Evolutionary conservation across 805 yeast genomes (phyloP), one percentile per base, ranked within the genome.

Genomic region (Helenozyma baotianmanensis): DNA sequence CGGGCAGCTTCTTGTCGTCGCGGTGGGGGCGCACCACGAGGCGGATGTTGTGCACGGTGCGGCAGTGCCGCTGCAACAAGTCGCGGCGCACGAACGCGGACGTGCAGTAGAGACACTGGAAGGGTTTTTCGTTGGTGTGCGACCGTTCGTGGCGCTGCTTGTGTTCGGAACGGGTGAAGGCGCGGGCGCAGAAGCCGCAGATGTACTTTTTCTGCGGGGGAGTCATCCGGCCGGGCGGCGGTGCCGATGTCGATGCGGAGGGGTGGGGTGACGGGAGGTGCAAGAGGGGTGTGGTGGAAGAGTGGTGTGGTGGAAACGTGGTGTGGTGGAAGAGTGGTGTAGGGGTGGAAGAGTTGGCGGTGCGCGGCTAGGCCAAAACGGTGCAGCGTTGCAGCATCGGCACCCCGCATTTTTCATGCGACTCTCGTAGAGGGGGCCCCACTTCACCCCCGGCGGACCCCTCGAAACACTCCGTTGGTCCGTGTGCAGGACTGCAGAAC

Each of bases 91-190:
- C 95, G 62, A 84, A 84, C 2, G 82, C 74, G 30, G 81, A 73
- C 8, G 78, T 68, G 52, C 94, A 84, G 32, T 76, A 69, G 22
- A 72, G 64, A 48, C 95, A 84, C 38, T 76, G 77, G 59, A 81
- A 84, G 1, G 94, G 94, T 42, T 86, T 77, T 48, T 80, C 86
- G 48, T 82, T 82, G 10, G 88, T 82, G 51, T 83, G 92, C 1
- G 87, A 78, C 17, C 89, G 60, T 54, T 83, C 90, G 48, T 83
- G 92, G 30, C 92, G 71, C 25, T 80, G 75, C 45, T 81, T 73
- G 55, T 83, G 92, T 53, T 83, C 92, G 9, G 83, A 74, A 32
- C 92, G 62, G n/a, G 87, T 76, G 51, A 83, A 83, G 6, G 86
- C 81, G 42, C 89, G 67, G 21, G 88, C 84, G 48, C 95, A 84